Conservation (phyloP, 805 yeast genomes). For the Saturnispora ahearnii region DNA sequence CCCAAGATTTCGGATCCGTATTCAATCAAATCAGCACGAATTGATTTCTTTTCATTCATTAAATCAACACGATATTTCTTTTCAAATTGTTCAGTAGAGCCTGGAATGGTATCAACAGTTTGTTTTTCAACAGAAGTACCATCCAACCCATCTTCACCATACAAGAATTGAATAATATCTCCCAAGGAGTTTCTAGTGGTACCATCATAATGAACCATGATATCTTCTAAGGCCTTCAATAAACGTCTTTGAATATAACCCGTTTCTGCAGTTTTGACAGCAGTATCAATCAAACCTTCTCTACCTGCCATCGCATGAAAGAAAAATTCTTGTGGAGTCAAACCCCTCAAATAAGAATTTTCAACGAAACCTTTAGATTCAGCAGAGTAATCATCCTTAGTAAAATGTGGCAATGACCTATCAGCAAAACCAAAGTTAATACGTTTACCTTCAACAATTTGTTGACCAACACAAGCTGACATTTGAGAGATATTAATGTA, state of each 20-base stretch:
- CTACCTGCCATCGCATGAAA: constrained; percentile 99
- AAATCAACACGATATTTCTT: constrained; percentile 79
- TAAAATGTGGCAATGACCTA: constrained; percentile 94
- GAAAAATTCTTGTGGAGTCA: constrained; percentile 97
- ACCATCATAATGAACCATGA: constrained; percentile 90
- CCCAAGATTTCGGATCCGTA: constrained; percentile 88
- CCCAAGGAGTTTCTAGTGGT: constrained; percentile 97
- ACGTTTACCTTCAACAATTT: constrained; percentile 99
- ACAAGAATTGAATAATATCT: constrained; percentile 88
- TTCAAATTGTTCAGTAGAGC: constrained; percentile 77
- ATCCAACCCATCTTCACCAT: constrained; percentile 99
- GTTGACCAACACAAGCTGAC: constrained; percentile 99
- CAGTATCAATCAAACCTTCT: constrained; percentile 99
- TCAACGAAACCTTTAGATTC: constrained; percentile 98
- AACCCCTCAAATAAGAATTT: constrained; percentile 92
- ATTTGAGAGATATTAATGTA: constrained; percentile 97
- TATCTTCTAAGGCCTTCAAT: constrained; percentile 96
- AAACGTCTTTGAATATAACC: constrained; percentile 98
- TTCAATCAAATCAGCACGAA: constrained; percentile 70
- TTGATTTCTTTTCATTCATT: constrained; percentile 50
- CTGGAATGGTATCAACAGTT: constrained; percentile 90
- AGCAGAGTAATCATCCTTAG: constrained; percentile 97
- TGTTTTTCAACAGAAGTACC: constrained; percentile 97
- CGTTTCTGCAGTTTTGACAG: constrained; percentile 98
- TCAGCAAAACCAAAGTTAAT: constrained; percentile 96